Evolutionary conservation across 2,329 filamentous ascomycete genomes (phyloP).

Genomic region (Diaporthe vexans): DNA sequence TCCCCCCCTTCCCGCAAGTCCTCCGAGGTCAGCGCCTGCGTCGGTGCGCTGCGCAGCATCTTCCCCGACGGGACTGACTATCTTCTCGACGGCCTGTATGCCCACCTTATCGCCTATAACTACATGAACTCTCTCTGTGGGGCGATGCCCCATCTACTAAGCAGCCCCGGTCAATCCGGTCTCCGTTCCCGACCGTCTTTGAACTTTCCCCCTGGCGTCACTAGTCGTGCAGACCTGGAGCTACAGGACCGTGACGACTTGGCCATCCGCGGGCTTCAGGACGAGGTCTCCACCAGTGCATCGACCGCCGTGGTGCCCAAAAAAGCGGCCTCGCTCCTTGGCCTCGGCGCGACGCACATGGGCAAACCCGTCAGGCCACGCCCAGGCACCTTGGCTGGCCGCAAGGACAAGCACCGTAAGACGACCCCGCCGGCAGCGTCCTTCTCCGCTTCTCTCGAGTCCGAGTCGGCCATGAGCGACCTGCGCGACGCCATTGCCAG

Average conservation of each 20-base stretch:
- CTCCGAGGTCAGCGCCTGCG: slow-evolving; percentile 36
- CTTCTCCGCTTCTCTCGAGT: slow-evolving; percentile 31
- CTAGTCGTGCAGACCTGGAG: slow-evolving; percentile 41
- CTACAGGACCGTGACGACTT: slow-evolving; percentile 39
- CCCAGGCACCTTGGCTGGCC: slow-evolving; percentile 35
- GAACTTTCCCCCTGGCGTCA: slow-evolving; percentile 39
- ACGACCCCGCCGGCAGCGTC: slow-evolving; percentile 16
- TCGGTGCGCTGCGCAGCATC: slow-evolving; percentile 60
- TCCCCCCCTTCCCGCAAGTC: slow-evolving; percentile 6
- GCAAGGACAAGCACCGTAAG: slow-evolving; percentile 43
- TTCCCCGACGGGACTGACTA: slow-evolving; percentile 67
- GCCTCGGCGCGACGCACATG: slow-evolving; percentile 53
- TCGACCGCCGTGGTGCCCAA: slow-evolving; percentile 56
- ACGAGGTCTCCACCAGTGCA: slow-evolving; percentile 45
- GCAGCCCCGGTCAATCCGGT: background rate
- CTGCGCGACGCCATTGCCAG: slow-evolving; percentile 64
- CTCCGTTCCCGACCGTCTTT: slow-evolving; percentile 26
- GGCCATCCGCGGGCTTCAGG: slow-evolving; percentile 35
- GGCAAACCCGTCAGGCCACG: slow-evolving; percentile 40
- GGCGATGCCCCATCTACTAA: slow-evolving; percentile 10
- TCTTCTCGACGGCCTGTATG: slow-evolving; percentile 71
- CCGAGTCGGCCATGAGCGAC: slow-evolving; percentile 56
- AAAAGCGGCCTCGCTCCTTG: slow-evolving; percentile 67
- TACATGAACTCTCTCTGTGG: slow-evolving; percentile 61
- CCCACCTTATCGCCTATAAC: slow-evolving; percentile 71